Evolutionary conservation across 768 basidiomycete species (phyloP).

Genomic region (Russula abietina): DNA sequence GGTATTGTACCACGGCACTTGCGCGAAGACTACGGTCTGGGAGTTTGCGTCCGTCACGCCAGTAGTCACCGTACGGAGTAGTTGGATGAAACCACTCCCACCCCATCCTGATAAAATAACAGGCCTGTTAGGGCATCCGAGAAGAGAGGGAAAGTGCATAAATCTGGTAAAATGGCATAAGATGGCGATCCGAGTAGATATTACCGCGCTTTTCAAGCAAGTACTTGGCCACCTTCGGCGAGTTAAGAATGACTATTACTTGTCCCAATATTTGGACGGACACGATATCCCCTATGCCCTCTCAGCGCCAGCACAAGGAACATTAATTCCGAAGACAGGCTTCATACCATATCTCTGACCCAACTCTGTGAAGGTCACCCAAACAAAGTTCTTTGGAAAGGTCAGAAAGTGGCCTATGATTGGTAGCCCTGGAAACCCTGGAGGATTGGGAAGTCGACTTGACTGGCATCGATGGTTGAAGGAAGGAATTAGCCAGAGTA

Average conservation of each 20-base stretch:
- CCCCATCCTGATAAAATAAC: not conserved
- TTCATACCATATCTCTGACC: conserved; percentile 8
- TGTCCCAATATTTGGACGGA: conserved; percentile 42
- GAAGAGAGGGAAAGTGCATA: not conserved
- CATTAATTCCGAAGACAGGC: not conserved
- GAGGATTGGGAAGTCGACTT: not conserved
- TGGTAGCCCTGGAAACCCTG: conserved; percentile 9
- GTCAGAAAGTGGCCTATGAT: conserved; percentile 7
- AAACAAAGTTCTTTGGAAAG: conserved; percentile 10
- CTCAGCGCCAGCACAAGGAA: not conserved
- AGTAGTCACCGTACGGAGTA: conserved; percentile 7
- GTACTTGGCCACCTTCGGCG: conserved; percentile 37
- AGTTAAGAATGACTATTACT: conserved; percentile 43
- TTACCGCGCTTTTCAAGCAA: conserved; percentile 43
- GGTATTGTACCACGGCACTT: conserved; percentile 5
- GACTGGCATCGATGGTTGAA: not conserved
- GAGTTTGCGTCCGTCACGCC: conserved; percentile 10
- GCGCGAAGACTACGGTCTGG: conserved; percentile 8
- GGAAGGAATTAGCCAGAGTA: not conserved
- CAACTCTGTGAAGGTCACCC: conserved; percentile 11
- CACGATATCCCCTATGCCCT: conserved; percentile 33
- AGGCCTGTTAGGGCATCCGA: not conserved
- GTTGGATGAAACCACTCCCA: conserved; percentile 17
- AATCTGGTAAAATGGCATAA: conserved; percentile 14
- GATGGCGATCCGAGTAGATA: conserved; percentile 41